Evolutionary conservation across 208 protist genomes (phyloP).

Genomic region (Leishmania turanica): DNA sequence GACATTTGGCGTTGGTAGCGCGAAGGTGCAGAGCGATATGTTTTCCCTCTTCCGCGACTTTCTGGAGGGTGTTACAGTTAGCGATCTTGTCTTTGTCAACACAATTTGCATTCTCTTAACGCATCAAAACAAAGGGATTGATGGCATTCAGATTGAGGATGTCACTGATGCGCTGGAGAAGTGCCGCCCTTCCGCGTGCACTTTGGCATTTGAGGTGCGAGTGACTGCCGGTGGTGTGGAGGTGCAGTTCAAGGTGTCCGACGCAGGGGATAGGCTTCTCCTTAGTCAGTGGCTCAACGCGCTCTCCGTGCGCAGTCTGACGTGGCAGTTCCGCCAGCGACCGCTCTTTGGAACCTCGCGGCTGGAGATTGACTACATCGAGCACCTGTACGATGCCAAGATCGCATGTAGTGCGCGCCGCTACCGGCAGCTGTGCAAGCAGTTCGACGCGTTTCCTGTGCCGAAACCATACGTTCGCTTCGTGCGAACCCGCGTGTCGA

Average conservation of each 20-base stretch:
- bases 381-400: constrained; percentile 83
- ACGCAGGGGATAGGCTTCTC: constrained; percentile 45
- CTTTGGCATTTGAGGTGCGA: constrained; percentile 35
- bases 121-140: constrained; percentile 73
- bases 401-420: constrained; percentile 51
- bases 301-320: constrained; percentile 75
- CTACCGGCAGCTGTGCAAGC: constrained; percentile 63
- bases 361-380: constrained; percentile 78
- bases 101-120: constrained; percentile 72
- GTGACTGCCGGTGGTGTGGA: constrained; percentile 46
- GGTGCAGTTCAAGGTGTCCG: constrained; percentile 51
- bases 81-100: constrained; percentile 77
- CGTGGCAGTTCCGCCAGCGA: constrained; percentile 65
- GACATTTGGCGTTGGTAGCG: constrained; percentile 74
- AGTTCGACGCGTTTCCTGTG: constrained; percentile 55
- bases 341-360: constrained; percentile 46
- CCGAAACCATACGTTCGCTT: constrained; percentile 70
- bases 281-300: constrained; percentile 79
- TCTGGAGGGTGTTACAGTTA: constrained; percentile 49
- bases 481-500: constrained; percentile 46
- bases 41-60: constrained; percentile 83
- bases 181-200: constrained; percentile 60
- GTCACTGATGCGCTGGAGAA: constrained; percentile 67
- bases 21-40: constrained; percentile 88
- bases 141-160: constrained; percentile 47